These are phyloP conservation scores for Microbotryum lychnidis-dioicae DNA, from an alignment of 1,284 basidiomycete genomes.

Conservation along the genomic window DNA sequence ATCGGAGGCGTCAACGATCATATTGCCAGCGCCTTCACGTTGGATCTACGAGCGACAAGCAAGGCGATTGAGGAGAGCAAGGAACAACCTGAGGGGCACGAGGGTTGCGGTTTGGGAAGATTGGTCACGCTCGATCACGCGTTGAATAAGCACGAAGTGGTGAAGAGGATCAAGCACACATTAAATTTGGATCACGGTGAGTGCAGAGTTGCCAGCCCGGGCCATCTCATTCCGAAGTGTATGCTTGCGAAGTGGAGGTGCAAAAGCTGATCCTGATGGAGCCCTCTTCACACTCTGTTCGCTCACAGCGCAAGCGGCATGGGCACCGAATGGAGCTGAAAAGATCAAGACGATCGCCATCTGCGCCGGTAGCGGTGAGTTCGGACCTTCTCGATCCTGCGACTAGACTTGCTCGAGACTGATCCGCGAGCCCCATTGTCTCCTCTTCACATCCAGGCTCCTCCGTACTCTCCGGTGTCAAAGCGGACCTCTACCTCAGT, in stretches of 20 bases:
- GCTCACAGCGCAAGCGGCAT: constrained; percentile 27
- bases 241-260: neutral
- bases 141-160: constrained; percentile 5
- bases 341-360: constrained; percentile 22
- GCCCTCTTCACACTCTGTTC: neutral
- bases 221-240: neutral
- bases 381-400: neutral
- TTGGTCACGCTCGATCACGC: constrained; percentile 17
- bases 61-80: constrained; percentile 8
- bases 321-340: constrained; percentile 7
- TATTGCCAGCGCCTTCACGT: constrained; percentile 12
- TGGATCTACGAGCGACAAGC: neutral
- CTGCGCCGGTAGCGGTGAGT: constrained; percentile 26
- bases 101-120: constrained; percentile 21
- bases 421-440: no score
- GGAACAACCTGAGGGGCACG: constrained; percentile 19
- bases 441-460: neutral
- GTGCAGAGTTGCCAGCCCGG: neutral
- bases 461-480: constrained; percentile 24
- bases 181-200: constrained; percentile 19
- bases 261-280: neutral
- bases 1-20: constrained; percentile 25
- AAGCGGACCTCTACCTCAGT: constrained; percentile 26
- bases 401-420: neutral
- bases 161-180: constrained; percentile 19